phyloP scores from a whole-genome alignment of 2,329 filamentous ascomycete species.

The Pseudopyricularia javanii region DNA sequence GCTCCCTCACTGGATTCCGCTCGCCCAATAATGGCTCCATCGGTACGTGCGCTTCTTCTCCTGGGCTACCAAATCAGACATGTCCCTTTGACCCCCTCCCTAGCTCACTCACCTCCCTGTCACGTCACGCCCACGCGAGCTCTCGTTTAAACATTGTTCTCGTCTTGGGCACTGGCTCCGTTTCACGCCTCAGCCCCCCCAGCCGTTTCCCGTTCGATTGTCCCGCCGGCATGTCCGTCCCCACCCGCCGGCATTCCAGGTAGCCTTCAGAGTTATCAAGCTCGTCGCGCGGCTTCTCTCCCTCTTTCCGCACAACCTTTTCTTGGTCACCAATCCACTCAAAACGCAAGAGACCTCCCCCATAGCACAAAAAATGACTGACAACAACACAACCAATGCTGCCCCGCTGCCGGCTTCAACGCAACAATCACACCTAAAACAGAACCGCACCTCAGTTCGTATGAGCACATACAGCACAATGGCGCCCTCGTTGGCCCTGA shows the following conservation, averaged over 20 bases:
- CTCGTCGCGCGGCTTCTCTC: background rate
- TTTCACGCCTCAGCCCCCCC: background rate
- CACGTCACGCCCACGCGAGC: background rate
- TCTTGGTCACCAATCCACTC: too few relatives aligned
- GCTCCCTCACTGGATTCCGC: constrained; percentile 46
- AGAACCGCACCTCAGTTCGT: constrained; percentile 41
- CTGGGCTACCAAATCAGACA: background rate
- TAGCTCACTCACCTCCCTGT: background rate
- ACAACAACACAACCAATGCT: background rate
- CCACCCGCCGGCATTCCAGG: too few relatives aligned
- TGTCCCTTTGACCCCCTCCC: background rate
- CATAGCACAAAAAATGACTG: background rate
- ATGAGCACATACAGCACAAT: constrained; percentile 49
- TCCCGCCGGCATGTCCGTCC: too few relatives aligned
- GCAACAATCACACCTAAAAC: constrained; percentile 7
- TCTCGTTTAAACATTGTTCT: background rate
- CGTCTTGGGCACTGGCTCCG: background rate
- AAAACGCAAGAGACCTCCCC: background rate
- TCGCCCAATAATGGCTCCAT: constrained; percentile 50
- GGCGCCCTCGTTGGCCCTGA: constrained; percentile 47
- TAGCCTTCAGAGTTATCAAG: too few relatives aligned
- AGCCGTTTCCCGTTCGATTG: background rate
- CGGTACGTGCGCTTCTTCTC: constrained; percentile 32
- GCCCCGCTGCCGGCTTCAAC: background rate
- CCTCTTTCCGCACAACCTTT: background rate